A percentile compares a stretch with the other conserved stretches of the same genome.
Evolutionary conservation across 2,329 filamentous ascomycete species (phyloP).

Genomic region (Gremmenia infestans): DNA sequence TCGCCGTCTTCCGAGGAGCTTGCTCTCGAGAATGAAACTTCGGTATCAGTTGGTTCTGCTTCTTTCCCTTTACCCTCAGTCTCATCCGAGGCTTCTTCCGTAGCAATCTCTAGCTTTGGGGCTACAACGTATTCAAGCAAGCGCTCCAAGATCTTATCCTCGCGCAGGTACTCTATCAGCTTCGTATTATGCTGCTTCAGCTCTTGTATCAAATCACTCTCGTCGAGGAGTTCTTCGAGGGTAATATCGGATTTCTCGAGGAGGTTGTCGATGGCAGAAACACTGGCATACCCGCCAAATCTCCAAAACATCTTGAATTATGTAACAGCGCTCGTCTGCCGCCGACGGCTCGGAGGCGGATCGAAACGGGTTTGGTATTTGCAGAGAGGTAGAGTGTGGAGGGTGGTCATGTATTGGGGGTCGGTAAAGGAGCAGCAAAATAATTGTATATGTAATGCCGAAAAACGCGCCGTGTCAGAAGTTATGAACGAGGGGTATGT

Average conservation of each 20-base stretch:
- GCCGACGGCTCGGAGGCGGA: constrained; percentile 21
- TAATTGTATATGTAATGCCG: constrained; percentile 9
- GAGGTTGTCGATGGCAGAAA: constrained; percentile 92
- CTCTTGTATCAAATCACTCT: constrained; percentile 94
- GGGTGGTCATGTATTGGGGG: constrained; percentile 27
- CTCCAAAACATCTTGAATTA: constrained; percentile 92
- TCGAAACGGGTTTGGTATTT: constrained; percentile 19
- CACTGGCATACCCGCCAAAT: constrained; percentile 97
- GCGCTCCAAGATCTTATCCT: constrained; percentile 76
- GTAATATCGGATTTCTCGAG: constrained; percentile 94
- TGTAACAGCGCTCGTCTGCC: constrained; percentile 28
- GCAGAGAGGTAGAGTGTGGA: constrained; percentile 16
- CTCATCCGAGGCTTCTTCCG: constrained; percentile 44
- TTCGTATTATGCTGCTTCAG: constrained; percentile 98
- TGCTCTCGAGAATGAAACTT: constrained; percentile 47
- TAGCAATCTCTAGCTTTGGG: constrained; percentile 59
- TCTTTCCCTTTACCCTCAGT: constrained; percentile 45
- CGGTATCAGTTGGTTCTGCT: constrained; percentile 43
- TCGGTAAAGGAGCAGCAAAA: constrained; percentile 19
- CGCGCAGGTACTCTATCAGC: constrained; percentile 90
- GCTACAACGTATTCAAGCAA: constrained; percentile 90
- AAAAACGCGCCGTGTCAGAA: constrained; percentile 15
- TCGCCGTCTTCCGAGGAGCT: constrained; percentile 46
- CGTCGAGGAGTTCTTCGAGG: constrained; percentile 91
- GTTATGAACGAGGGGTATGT: constrained; percentile 13